phyloP scores from a whole-genome alignment of 345 rosid species.

The Physaria fendleri region DNA sequence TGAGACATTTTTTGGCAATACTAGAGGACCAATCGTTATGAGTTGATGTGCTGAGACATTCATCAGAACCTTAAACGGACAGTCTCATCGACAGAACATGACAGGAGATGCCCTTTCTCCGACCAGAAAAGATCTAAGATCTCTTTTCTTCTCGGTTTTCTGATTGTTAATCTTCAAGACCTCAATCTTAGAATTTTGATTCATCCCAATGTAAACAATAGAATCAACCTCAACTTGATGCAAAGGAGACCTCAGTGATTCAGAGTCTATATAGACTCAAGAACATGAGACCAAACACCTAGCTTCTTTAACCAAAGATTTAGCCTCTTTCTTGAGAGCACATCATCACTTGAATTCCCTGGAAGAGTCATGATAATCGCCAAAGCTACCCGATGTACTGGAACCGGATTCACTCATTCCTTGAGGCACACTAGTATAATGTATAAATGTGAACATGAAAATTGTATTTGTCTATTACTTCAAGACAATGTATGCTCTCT shows the following conservation, averaged over 20 bases:
- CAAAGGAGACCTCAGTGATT: not conserved
- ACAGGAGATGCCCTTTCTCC: too few relatives aligned
- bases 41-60: too few relatives aligned
- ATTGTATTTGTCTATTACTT: too few relatives aligned
- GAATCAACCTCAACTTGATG: not conserved
- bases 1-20: too few relatives aligned
- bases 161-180: not conserved
- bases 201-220: not conserved
- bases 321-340: not conserved
- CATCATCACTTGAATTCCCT: not conserved
- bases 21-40: too few relatives aligned
- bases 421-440: not conserved
- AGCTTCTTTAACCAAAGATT: not conserved
- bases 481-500: too few relatives aligned
- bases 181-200: not conserved
- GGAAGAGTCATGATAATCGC: constrained; percentile 10
- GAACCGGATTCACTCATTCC: constrained; percentile 18
- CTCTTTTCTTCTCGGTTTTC: not conserved
- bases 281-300: not conserved
- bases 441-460: too few relatives aligned
- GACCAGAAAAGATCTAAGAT: too few relatives aligned
- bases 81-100: too few relatives aligned
- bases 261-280: not conserved
- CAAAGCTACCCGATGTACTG: constrained; percentile 20
- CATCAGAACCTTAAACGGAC: too few relatives aligned